Evolutionary conservation across 129 eudicot genomes (phyloP), one percentile per base, ranked within the genome.

Genomic region (Solidago caesia): DNA sequence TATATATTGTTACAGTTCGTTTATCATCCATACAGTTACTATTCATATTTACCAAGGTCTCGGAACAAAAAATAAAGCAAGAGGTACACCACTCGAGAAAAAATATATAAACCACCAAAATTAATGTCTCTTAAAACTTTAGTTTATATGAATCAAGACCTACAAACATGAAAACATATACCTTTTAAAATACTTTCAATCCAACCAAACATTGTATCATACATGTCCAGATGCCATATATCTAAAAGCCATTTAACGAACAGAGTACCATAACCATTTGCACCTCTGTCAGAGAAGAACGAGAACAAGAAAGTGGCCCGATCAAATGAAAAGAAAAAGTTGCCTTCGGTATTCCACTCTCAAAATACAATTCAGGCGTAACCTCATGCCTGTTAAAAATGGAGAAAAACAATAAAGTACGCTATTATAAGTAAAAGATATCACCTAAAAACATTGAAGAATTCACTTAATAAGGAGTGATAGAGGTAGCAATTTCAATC

Each of bases 361-460:
- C 76, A 11, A 68, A 39, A 63, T 69, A 83, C 77, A 29, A 41
- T 65, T 62, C 82, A 47, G 64, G 49, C 72, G 15, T 74, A 70
- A 67, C 79, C 81, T 85, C 81, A 90, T 45, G 94, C 91, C 96
- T 90, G 96, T 71, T 72, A 56, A 26, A 71, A 53, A 10, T 14
- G 8, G 0, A n/a, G 5, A 46, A 67, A 45, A 76, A 8, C 25
- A 56, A 4, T 3, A 33, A 46, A 59, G 29, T 10, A 44, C 25
- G 48, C 43, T 4, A 73, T 13, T 72, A 53, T 9, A 27, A 57
- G 27, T 12, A 67, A 55, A 55, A 26, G 11, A 1, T 9, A 9
- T 14, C 48, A 2, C 66, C 16, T 41, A 5, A 42, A 21, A 44
- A 16, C 41, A 44, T 64, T 6, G 29, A n/a, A 5, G 2, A 9